These are phyloP conservation scores for Talaromyces atroroseus DNA, from an alignment of 2,329 filamentous ascomycete genomes.

Conservation along the genomic window DNA sequence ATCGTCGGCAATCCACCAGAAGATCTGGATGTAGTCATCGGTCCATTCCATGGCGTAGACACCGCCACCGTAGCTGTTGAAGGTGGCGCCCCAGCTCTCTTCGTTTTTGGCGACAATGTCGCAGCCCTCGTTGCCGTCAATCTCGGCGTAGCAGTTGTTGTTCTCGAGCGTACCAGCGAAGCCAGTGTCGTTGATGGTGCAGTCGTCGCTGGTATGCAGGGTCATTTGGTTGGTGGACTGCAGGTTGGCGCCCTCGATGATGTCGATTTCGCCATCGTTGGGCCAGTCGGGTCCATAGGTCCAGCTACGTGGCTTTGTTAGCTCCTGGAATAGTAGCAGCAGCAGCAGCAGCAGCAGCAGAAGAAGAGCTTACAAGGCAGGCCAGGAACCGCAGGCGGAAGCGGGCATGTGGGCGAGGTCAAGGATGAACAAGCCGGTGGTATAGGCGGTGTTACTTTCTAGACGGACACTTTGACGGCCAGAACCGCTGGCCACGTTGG, in stretches of 20 bases:
- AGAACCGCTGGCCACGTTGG: slow-evolving; percentile 48
- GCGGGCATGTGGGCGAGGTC: slow-evolving; percentile 70
- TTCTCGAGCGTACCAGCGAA: slow-evolving; percentile 45
- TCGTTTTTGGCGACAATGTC: slow-evolving; percentile 54
- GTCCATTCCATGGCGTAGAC: slow-evolving; percentile 77
- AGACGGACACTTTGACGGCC: slow-evolving; percentile 69
- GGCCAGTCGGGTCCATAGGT: slow-evolving; percentile 66
- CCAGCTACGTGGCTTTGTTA: slow-evolving; percentile 35
- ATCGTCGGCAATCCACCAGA: slow-evolving; percentile 69
- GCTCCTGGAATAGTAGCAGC: background rate
- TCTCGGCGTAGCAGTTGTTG: slow-evolving; percentile 54
- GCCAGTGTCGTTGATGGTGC: slow-evolving; percentile 50
- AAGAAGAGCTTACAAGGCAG: slow-evolving; percentile 51
- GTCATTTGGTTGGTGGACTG: slow-evolving; percentile 57
- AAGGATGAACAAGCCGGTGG: slow-evolving; percentile 63
- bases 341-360: background rate
- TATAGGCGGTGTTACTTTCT: slow-evolving; percentile 59
- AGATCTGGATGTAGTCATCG: slow-evolving; percentile 64
- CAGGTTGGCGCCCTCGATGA: slow-evolving; percentile 70
- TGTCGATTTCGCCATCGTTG: slow-evolving; percentile 66
- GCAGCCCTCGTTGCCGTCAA: slow-evolving; percentile 53
- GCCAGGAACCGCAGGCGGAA: slow-evolving; percentile 67
- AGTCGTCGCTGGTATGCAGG: slow-evolving; percentile 61
- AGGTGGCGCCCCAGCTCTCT: slow-evolving; percentile 51
- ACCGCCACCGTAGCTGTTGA: slow-evolving; percentile 61